Evolutionary conservation across 2,329 filamentous ascomycete species (phyloP).

Genomic region (Trichoderma hamatum): DNA sequence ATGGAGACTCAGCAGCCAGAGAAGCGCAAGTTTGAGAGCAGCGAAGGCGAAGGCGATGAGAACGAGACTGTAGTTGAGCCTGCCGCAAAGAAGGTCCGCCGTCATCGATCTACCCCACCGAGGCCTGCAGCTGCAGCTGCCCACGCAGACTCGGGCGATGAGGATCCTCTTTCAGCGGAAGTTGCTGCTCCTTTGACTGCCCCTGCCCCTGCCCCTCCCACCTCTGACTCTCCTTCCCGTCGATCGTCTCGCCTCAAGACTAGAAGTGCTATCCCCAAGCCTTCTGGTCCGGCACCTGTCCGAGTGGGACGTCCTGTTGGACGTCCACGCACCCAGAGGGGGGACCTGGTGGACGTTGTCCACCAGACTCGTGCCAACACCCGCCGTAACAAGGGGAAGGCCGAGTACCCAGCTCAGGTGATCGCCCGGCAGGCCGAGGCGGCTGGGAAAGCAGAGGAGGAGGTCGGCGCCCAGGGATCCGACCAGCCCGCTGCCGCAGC

Average conservation of each 20-base stretch:
- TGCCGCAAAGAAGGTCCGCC: slow-evolving; percentile 34
- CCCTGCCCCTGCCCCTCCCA: slow-evolving; percentile 15
- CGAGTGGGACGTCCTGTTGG: slow-evolving; percentile 35
- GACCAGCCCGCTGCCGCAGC: slow-evolving; percentile 28
- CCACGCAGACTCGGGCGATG: slow-evolving; percentile 28
- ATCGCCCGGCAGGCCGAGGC: slow-evolving; percentile 37
- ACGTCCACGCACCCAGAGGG: slow-evolving; percentile 38
- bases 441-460: slow-evolving; percentile 24
- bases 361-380: slow-evolving; percentile 43
- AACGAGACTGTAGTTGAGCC: slow-evolving; percentile 32
- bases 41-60: slow-evolving; percentile 28
- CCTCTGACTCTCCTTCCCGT: slow-evolving; percentile 29
- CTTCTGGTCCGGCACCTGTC: slow-evolving; percentile 42
- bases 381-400: slow-evolving; percentile 41
- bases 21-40: slow-evolving; percentile 40
- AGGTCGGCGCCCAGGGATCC: slow-evolving; percentile 32
- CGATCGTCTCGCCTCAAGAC: slow-evolving; percentile 42
- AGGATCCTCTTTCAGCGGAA: slow-evolving; percentile 10
- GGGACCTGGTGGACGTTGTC: slow-evolving; percentile 40
- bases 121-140: not conserved
- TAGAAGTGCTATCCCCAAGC: slow-evolving; percentile 34
- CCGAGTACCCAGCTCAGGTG: slow-evolving; percentile 42
- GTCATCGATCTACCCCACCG: slow-evolving; percentile 26
- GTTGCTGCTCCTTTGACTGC: slow-evolving; percentile 9
- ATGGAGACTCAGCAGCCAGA: slow-evolving; percentile 39